phyloP scores from a whole-genome alignment of 768 basidiomycete species.

The Rhodotorula taiwanensis region DNA sequence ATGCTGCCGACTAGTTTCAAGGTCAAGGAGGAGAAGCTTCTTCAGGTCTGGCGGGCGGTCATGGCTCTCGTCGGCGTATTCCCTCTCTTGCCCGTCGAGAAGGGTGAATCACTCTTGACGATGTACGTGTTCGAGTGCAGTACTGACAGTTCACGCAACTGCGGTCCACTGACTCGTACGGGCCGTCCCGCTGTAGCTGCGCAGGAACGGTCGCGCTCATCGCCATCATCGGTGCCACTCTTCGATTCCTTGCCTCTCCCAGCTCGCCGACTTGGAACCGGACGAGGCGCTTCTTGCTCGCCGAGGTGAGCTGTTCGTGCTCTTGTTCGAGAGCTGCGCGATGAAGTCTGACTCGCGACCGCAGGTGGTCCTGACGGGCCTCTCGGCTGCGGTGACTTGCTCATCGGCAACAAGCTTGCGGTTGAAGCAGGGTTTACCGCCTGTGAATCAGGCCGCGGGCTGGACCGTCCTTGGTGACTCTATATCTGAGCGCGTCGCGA shows the following conservation, averaged over 20 bases:
- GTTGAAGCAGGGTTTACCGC: conserved; percentile 61
- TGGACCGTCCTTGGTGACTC: conserved; percentile 59
- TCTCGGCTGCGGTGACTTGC: conserved; percentile 54
- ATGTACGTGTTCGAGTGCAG: conserved; percentile 52
- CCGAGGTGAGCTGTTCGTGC: conserved; percentile 17
- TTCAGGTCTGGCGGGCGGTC: conserved; percentile 50
- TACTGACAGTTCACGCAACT: too few species aligned
- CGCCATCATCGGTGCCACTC: neutral
- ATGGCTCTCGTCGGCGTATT: conserved; percentile 61
- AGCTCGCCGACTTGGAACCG: conserved; percentile 2
- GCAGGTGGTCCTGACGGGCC: neutral
- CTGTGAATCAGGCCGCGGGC: conserved; percentile 55
- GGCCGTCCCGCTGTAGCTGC: neutral
- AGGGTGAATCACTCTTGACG: conserved; percentile 55
- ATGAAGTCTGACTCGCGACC: neutral
- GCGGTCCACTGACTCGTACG: neutral
- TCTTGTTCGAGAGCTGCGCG: too few species aligned
- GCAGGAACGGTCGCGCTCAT: neutral
- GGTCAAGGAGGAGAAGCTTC: conserved; percentile 48
- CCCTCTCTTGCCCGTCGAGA: conserved; percentile 65
- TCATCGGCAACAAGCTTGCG: conserved; percentile 59
- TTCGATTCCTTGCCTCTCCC: neutral
- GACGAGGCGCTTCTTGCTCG: neutral
- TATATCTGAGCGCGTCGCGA: neutral
- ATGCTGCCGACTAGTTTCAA: conserved; percentile 38